Base-by-base conservation (phyloP, 2,329 filamentous ascomycete species). In the Stachybotrys chlorohalonatus region DNA sequence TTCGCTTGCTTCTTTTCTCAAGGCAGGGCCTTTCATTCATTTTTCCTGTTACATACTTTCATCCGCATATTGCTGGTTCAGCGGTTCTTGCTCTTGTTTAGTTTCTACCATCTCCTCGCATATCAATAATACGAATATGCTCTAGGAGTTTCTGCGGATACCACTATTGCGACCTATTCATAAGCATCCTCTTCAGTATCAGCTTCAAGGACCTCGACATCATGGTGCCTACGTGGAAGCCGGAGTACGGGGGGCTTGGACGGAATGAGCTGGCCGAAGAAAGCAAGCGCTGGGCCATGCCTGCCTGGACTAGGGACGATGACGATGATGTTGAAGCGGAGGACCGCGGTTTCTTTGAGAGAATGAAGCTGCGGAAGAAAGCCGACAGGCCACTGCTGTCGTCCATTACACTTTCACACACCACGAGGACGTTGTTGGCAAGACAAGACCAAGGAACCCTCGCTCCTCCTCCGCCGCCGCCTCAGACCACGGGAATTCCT, bases 231-330 rank as follows among this genome's bases (percentile, higher is more conserved):
- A n/a, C 31, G 15, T 30, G 15, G 11, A 31, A 51, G 24, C 31
- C 15, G 31, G 17, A 32, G 32, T 11, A 7, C 24, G 8, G 9
- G 7, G 8, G 24, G 30, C 15, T 13, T 32, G 9, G 49, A 7
- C 49, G 24, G 49, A 30, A 15, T 13, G 16, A 30, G 17, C 13
- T 49, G 13, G n/a, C 15, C 13, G 49, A 32, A 36, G 49, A 51
- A n/a, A 31, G 7, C 24, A 11, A 36, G 15, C 24, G 24, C 5
- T 16, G 9, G 49, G 31, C 17, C 31, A 31, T 51, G 49, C 63
- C 62, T 2, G 54, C 57, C 7, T 68, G 66, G 66, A 68, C 66
- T 13, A 58, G 57, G 24, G 64, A 55, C n/a, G 66, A 68, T 47
- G 62, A 60, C 4, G 56, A 49, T 52, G 47, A 49, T 8, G 48